Evolutionary conservation across 202 grass and related monocot species (phyloP).

Genomic region (Digitaria exilis): DNA sequence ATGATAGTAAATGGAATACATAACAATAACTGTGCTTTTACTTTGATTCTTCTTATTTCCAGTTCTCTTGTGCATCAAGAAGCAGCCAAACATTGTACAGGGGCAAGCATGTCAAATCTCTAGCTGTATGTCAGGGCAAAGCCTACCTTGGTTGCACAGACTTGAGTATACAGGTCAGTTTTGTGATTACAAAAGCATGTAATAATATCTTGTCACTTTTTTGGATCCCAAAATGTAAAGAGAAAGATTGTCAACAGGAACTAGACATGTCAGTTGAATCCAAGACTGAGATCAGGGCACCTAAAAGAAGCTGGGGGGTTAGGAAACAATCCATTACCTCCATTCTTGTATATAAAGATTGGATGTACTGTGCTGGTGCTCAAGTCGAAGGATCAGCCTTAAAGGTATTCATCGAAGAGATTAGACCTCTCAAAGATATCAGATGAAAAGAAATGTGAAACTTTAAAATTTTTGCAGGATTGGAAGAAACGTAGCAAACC

Average conservation of each 20-base stretch:
- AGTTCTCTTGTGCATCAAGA: slow-evolving; percentile 83
- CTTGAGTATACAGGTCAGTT: slow-evolving; percentile 88
- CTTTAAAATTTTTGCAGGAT: slow-evolving; percentile 47
- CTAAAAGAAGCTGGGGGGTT: slow-evolving; percentile 68
- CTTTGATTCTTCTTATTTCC: slow-evolving; percentile 22
- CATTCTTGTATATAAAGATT: slow-evolving; percentile 85
- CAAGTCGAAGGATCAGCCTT: slow-evolving; percentile 78
- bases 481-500: slow-evolving; percentile 72
- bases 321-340: slow-evolving; percentile 71
- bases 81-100: slow-evolving; percentile 78
- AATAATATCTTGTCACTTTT: slow-evolving; percentile 6
- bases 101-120: slow-evolving; percentile 77
- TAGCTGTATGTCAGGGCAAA: slow-evolving; percentile 79
- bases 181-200: slow-evolving; percentile 7
- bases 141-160: slow-evolving; percentile 87
- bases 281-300: slow-evolving; percentile 66
- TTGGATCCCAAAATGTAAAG: slow-evolving; percentile 32
- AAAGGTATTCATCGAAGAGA: slow-evolving; percentile 74
- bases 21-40: slow-evolving; percentile 23
- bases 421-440: slow-evolving; percentile 26
- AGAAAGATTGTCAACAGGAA: slow-evolving; percentile 58
- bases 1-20: not conserved
- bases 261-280: slow-evolving; percentile 62
- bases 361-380: slow-evolving; percentile 84
- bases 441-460: slow-evolving; percentile 26